phyloP scores from a whole-genome alignment of 164 flowering plant genomes.

The Malania oleifera region DNA sequence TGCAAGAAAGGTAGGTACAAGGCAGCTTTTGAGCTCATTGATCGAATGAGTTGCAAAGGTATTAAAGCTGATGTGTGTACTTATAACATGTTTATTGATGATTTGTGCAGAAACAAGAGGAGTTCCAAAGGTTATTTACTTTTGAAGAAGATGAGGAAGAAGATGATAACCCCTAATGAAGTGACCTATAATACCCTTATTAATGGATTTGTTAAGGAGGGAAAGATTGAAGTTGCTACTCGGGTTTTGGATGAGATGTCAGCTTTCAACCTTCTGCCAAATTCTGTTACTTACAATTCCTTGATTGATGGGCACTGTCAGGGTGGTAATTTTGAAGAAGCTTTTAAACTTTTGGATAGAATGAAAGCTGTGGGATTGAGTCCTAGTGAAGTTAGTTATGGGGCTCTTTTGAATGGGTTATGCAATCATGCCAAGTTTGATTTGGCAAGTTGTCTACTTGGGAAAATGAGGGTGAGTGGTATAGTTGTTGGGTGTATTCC shows the following conservation, averaged over 20 bases:
- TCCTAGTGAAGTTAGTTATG: slow-evolving; percentile 68
- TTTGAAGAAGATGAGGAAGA: slow-evolving; percentile 71
- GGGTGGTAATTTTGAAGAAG: slow-evolving; percentile 51
- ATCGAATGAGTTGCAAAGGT: slow-evolving; percentile 58
- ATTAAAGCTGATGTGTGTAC: slow-evolving; percentile 69
- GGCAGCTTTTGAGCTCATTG: slow-evolving; percentile 57
- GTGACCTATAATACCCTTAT: slow-evolving; percentile 72
- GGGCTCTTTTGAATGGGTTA: slow-evolving; percentile 62
- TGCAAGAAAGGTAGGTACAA: slow-evolving; percentile 73
- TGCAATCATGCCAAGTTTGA: slow-evolving; percentile 54
- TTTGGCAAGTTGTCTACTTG: slow-evolving; percentile 40
- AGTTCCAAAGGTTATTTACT: slow-evolving; percentile 70
- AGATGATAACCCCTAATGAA: slow-evolving; percentile 51
- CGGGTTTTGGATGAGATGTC: slow-evolving; percentile 60
- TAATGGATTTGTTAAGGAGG: slow-evolving; percentile 74
- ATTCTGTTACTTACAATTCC: slow-evolving; percentile 56
- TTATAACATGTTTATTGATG: slow-evolving; percentile 64
- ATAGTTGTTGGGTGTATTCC: slow-evolving; percentile 26
- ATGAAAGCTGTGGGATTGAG: slow-evolving; percentile 54
- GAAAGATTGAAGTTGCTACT: slow-evolving; percentile 55
- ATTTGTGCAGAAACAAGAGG: slow-evolving; percentile 52
- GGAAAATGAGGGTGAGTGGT: slow-evolving; percentile 46
- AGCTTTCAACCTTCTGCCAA: slow-evolving; percentile 45
- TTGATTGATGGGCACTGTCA: slow-evolving; percentile 61
- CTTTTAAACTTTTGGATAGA: slow-evolving; percentile 41